Evolutionary conservation across 352 stramenopile genomes (phyloP).

Genomic region (Phytopythium chamaehyphon): DNA sequence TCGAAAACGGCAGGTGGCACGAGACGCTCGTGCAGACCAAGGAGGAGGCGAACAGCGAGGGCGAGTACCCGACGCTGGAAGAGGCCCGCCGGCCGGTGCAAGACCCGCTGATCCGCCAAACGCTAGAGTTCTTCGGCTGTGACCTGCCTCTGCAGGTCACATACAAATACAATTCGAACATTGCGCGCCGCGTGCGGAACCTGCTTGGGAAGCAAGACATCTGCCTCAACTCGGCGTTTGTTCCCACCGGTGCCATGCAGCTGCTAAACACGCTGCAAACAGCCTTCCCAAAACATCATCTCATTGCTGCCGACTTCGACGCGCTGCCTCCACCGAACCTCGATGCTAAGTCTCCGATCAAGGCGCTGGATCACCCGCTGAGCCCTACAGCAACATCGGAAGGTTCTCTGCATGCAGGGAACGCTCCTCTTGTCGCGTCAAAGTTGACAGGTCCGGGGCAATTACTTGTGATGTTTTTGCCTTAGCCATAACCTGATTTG

Average conservation of each 20-base stretch:
- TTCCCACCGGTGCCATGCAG: slow-evolving; percentile 86
- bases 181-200: slow-evolving; percentile 48
- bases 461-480: not conserved
- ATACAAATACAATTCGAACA: slow-evolving; percentile 52
- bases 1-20: slow-evolving; percentile 75
- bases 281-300: slow-evolving; percentile 80
- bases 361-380: slow-evolving; percentile 54
- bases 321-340: slow-evolving; percentile 71
- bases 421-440: slow-evolving; percentile 86
- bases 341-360: slow-evolving; percentile 36
- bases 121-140: slow-evolving; percentile 66
- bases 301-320: slow-evolving; percentile 89
- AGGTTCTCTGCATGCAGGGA: slow-evolving; percentile 68
- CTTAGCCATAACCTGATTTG: not conserved
- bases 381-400: slow-evolving; percentile 63
- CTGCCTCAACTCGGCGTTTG: slow-evolving; percentile 69
- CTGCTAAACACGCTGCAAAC: slow-evolving; percentile 75
- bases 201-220: slow-evolving; percentile 47
- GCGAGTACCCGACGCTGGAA: slow-evolving; percentile 18
- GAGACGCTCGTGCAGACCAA: slow-evolving; percentile 56
- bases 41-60: not conserved
- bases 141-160: slow-evolving; percentile 59
- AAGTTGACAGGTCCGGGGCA: slow-evolving; percentile 48
- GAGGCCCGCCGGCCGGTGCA: slow-evolving; percentile 49
- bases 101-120: slow-evolving; percentile 72